These are phyloP conservation scores for Jasminum sambac DNA, from an alignment of 257 asterid species.

Conservation along the genomic window DNA sequence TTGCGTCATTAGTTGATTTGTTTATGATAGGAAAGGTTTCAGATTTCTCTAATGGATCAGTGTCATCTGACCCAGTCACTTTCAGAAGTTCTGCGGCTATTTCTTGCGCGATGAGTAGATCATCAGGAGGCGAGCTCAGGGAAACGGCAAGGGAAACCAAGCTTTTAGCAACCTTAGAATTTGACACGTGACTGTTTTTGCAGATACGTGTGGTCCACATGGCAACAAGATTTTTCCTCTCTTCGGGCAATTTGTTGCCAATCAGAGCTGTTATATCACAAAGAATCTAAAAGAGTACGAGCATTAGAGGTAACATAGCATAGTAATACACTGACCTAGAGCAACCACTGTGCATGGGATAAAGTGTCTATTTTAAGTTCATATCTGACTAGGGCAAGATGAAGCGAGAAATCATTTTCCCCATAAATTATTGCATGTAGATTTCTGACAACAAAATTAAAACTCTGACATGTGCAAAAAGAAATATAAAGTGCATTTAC, in stretches of 20 bases:
- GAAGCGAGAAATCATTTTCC: background rate
- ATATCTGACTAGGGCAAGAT: background rate
- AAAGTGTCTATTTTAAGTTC: background rate
- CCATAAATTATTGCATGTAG: background rate
- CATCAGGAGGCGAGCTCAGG: constrained; percentile 60
- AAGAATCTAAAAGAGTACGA: constrained; percentile 41
- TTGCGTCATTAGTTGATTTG: constrained; percentile 58
- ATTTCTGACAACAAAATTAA: background rate
- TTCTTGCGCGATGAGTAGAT: constrained; percentile 52
- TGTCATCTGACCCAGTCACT: constrained; percentile 52
- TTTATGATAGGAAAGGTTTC: constrained; percentile 54
- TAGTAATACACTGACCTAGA: constrained; percentile 12
- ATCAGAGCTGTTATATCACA: constrained; percentile 60
- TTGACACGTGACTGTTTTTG: constrained; percentile 43
- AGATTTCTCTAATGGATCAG: constrained; percentile 43
- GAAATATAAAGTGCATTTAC: constrained; percentile 4
- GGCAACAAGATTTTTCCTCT: constrained; percentile 56
- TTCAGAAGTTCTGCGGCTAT: constrained; percentile 62
- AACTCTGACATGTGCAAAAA: constrained; percentile 1
- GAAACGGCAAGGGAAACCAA: constrained; percentile 53
- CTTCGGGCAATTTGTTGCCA: constrained; percentile 55
- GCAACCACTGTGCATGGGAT: background rate
- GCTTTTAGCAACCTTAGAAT: constrained; percentile 63
- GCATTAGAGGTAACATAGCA: constrained; percentile 10
- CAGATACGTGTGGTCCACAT: constrained; percentile 53